phyloP scores from a whole-genome alignment of 306 rosid genomes.

The Leucaena leucocephala region DNA sequence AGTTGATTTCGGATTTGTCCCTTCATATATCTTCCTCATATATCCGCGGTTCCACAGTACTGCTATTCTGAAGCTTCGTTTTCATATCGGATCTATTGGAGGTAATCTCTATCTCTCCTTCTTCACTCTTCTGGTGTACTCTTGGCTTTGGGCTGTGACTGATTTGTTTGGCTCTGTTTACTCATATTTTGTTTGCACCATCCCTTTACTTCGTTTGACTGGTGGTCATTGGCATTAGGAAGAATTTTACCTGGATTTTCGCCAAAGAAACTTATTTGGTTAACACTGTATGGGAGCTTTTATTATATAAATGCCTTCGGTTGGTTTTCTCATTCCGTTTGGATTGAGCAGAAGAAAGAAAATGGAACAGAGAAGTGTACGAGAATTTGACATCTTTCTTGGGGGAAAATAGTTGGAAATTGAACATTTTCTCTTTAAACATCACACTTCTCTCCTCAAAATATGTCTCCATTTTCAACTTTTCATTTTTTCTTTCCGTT shows the following conservation, averaged over 20 bases:
- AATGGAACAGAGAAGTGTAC: slow-evolving; percentile 10
- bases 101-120: slow-evolving; percentile 33
- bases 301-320: neutral
- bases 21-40: neutral
- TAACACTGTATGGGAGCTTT: neutral
- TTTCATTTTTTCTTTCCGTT: neutral
- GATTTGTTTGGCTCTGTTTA: slow-evolving; percentile 4
- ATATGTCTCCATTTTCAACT: slow-evolving; percentile 20
- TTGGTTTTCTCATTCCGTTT: slow-evolving; percentile 30
- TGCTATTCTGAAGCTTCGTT: neutral
- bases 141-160: slow-evolving; percentile 10
- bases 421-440: neutral
- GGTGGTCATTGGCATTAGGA: slow-evolving; percentile 15
- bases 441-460: neutral
- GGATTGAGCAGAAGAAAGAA: neutral
- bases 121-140: neutral
- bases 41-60: neutral
- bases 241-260: slow-evolving; percentile 6
- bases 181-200: neutral
- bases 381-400: slow-evolving; percentile 24
- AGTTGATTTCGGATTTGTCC: neutral
- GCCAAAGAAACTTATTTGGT: neutral
- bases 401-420: neutral
- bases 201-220: slow-evolving; percentile 28
- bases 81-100: neutral